Evolutionary conservation across 495 filamentous ascomycete species (phyloP).

Genomic region (Penicillium bialowiezense): DNA sequence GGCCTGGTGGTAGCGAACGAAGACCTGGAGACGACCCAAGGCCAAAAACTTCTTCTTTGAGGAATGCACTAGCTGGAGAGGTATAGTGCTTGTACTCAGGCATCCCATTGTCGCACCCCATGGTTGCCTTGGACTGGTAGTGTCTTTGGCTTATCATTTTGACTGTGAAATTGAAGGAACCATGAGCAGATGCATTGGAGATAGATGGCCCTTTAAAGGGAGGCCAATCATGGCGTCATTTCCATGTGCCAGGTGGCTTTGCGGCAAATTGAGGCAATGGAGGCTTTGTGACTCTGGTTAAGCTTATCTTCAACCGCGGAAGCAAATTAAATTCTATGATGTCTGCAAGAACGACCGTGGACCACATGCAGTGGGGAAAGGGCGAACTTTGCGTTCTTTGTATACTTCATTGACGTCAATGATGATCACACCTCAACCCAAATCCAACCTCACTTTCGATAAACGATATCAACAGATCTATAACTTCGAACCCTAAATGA

Average conservation of each 20-base stretch:
- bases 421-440: background rate
- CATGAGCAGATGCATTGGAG: background rate
- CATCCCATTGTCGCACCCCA: background rate
- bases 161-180: background rate
- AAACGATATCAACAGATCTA: too few species aligned
- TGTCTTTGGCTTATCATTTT: background rate
- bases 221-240: slow-evolving; percentile 4
- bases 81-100: slow-evolving; percentile 1
- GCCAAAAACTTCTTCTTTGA: slow-evolving; percentile 29
- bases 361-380: too few species aligned
- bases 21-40: slow-evolving; percentile 26
- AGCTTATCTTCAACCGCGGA: too few species aligned
- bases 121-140: background rate
- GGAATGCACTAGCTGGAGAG: slow-evolving; percentile 19
- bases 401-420: background rate
- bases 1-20: slow-evolving; percentile 22
- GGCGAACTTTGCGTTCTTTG: too few species aligned
- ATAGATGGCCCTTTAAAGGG: background rate
- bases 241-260: slow-evolving; percentile 2
- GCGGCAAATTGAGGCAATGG: background rate
- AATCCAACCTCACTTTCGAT: background rate
- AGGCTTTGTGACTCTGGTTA: background rate
- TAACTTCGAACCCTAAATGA: too few species aligned
- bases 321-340: too few species aligned
- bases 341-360: too few species aligned